phyloP scores from a whole-genome alignment of 352 stramenopile species.

The Globisporangium cystogenes region DNA sequence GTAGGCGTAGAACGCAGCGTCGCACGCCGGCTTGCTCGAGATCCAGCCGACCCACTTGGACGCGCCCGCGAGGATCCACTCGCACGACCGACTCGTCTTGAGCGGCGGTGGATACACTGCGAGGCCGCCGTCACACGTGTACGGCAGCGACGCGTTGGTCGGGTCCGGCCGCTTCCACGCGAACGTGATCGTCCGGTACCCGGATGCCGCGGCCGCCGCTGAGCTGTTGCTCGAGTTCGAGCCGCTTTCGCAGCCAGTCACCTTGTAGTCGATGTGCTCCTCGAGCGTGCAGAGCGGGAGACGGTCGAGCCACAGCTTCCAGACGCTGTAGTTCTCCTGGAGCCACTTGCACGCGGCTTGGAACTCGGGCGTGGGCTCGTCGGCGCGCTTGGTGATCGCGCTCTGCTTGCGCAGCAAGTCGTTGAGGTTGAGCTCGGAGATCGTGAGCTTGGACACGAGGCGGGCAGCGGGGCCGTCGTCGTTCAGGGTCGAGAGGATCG shows the following conservation, averaged over 20 bases:
- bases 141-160: constrained; percentile 20
- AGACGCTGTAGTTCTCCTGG: constrained; percentile 36
- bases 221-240: constrained; percentile 12
- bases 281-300: constrained; percentile 16
- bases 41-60: constrained; percentile 27
- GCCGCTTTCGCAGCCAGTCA: constrained; percentile 20
- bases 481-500: no score
- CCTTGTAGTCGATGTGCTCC: constrained; percentile 21
- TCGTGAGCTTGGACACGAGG: constrained; percentile 24
- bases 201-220: no score
- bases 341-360: constrained; percentile 40
- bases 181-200: no score
- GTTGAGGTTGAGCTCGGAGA: constrained; percentile 36
- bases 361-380: constrained; percentile 25
- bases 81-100: constrained; percentile 26
- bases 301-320: constrained; percentile 35
- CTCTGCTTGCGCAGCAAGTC: constrained; percentile 25
- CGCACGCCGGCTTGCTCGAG: constrained; percentile 21
- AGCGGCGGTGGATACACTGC: constrained; percentile 16
- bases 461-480: no score
- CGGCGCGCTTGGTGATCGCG: background rate
- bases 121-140: constrained; percentile 42
- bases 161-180: constrained; percentile 27
- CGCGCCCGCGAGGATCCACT: constrained; percentile 24
- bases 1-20: constrained; percentile 32